Base-by-base conservation (phyloP, 768 basidiomycete genomes). In the Dacryopinax primogenitus region DNA sequence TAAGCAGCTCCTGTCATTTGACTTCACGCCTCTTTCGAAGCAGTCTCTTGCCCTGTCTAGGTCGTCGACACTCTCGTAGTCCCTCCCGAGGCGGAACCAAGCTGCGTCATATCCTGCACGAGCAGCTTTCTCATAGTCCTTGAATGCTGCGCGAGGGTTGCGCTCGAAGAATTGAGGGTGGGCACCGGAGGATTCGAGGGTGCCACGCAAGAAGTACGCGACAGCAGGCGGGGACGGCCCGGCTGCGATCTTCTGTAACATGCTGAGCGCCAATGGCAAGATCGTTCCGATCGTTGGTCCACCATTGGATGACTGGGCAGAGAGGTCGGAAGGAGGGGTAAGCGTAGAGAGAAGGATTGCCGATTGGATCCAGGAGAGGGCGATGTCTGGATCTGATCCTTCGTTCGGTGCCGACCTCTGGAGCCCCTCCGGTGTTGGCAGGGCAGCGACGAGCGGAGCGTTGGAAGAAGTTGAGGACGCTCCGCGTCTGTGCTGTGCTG, bases 1-100 rank as follows among this genome's bases (percentile, higher is more conserved):
- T 65, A 86, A 78, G 73, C 88, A 92, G 62, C 85, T 85, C 68
- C 86, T 88, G 45, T 92, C 89, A 34, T 82, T 83, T 28, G 81
- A 77, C 69, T 84, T 84, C 51, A 84, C 81, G 1, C 94, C 94
- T 6, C 88, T 82, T 69, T 91, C 87, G 71, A 92, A 96, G 73
- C 92, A 94, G 30, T 91, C 90, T 67, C 78, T 84, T 1, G 94
- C 93, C 44, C 86, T 83, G 0, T 74, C 68, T 0, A 81, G 62
- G 72, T 98, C 92, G 26, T 85, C 85, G 47, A 77, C 92, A 47
- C 83, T 85, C 76, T 97, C 94, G 71, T 97, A 96, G 67, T 95
- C 94, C 18, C 92, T 78, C 0, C 91, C 95, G 0, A 97, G 81
- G 28, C 86, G 81, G 77, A 93, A 96, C 94, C 95, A 97, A 0